Conservation (phyloP, 441 rosid species). For the Pelargonium myrrhifolium region DNA sequence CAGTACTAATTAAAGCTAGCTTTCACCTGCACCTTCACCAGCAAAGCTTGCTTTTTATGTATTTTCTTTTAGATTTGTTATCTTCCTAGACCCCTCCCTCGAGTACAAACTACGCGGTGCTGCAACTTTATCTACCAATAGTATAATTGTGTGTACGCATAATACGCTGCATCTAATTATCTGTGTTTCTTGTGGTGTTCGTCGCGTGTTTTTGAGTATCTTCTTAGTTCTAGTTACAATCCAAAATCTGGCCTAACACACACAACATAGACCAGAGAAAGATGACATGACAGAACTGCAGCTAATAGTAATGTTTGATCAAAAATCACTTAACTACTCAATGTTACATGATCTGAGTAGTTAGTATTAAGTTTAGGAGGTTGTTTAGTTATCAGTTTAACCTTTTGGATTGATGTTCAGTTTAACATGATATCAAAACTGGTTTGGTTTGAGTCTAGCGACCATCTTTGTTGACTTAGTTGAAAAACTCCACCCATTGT, state of each 20-base stretch:
- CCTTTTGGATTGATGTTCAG: too few species aligned
- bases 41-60: neutral
- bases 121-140: neutral
- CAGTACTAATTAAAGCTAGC: too few species aligned
- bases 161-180: neutral
- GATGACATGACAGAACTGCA: too few species aligned
- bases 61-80: neutral
- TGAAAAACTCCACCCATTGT: neutral
- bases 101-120: conserved; percentile 10
- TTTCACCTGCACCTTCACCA: too few species aligned
- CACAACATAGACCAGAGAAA: neutral
- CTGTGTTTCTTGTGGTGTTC: neutral
- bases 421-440: too few species aligned
- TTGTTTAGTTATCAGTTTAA: too few species aligned
- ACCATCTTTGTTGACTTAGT: too few species aligned
- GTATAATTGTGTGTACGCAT: neutral
- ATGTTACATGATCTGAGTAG: too few species aligned
- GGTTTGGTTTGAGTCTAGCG: too few species aligned
- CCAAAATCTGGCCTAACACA: neutral
- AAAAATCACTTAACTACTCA: too few species aligned
- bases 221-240: neutral
- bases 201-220: neutral
- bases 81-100: neutral
- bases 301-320: too few species aligned
- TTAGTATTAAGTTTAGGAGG: too few species aligned